A percentile compares a stretch with the other conserved stretches of the same genome.
These are phyloP conservation scores for Immersiella caudata DNA, from an alignment of 495 filamentous ascomycete species.

Conservation along the genomic window DNA sequence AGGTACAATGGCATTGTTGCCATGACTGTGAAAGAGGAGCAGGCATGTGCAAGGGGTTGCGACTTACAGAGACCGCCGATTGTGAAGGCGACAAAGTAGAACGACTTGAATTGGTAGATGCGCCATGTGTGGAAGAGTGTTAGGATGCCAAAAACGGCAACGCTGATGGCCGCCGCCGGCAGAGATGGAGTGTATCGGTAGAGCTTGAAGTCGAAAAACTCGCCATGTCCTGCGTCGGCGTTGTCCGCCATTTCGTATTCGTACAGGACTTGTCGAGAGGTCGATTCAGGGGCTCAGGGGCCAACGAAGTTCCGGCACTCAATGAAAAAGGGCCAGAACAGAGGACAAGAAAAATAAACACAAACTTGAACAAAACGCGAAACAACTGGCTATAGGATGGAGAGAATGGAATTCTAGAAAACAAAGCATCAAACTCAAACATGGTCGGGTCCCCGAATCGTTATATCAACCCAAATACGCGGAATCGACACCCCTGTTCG, in stretches of 20 bases:
- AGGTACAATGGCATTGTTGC: no score
- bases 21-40: no score
- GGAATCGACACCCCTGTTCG: neutral
- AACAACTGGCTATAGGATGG: no score
- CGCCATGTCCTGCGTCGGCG: neutral
- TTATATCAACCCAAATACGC: neutral
- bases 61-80: conserved; percentile 2
- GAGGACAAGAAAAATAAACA: neutral
- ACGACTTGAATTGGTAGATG: neutral
- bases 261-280: neutral
- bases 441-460: neutral
- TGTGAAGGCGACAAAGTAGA: neutral
- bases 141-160: neutral
- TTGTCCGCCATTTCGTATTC: neutral
- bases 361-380: neutral
- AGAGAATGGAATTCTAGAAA: neutral
- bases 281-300: conserved; percentile 1
- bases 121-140: neutral
- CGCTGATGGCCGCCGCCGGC: neutral
- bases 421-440: neutral
- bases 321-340: neutral
- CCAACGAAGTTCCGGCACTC: neutral
- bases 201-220: neutral
- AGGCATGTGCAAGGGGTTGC: neutral
- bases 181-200: neutral